Evolutionary conservation across 805 yeast genomes (phyloP).

Genomic region (Candida insectalens): DNA sequence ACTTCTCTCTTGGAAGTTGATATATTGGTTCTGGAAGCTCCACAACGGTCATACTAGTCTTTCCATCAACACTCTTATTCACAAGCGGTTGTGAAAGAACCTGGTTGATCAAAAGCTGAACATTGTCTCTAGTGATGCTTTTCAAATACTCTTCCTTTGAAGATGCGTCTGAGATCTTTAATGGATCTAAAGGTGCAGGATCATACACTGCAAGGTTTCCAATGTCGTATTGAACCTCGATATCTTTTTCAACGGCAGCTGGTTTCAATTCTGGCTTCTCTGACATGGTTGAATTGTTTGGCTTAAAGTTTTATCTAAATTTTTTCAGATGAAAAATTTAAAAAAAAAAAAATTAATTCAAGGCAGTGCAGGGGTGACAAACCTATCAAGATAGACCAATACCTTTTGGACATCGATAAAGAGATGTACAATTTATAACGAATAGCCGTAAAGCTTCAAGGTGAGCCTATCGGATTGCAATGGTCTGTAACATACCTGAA

Average conservation of each 20-base stretch:
- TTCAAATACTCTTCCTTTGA: constrained; percentile 57
- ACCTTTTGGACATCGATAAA: too few relatives aligned
- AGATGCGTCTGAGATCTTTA: constrained; percentile 40
- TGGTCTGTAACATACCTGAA: too few relatives aligned
- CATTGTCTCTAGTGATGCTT: constrained; percentile 77
- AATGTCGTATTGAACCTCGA: constrained; percentile 81
- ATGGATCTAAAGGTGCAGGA: constrained; percentile 70
- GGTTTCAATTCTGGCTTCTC: constrained; percentile 34
- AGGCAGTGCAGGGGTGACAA: too few relatives aligned
- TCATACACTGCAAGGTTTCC: constrained; percentile 91
- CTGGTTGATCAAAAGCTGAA: constrained; percentile 86
- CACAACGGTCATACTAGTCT: constrained; percentile 72
- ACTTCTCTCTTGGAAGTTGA: constrained; percentile 86
- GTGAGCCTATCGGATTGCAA: too few relatives aligned
- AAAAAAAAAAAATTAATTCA: too few relatives aligned
- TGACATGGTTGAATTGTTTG: too few relatives aligned
- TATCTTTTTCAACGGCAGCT: constrained; percentile 82
- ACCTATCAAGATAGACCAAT: too few relatives aligned
- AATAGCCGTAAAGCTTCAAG: too few relatives aligned
- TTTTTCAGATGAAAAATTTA: too few relatives aligned
- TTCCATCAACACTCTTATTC: constrained; percentile 34
- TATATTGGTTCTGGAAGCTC: constrained; percentile 79
- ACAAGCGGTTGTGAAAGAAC: constrained; percentile 81
- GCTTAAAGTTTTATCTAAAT: too few relatives aligned
- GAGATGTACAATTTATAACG: too few relatives aligned